Evolutionary conservation across 1,284 basidiomycete genomes (phyloP).

Genomic region (Blastosporella zonata): DNA sequence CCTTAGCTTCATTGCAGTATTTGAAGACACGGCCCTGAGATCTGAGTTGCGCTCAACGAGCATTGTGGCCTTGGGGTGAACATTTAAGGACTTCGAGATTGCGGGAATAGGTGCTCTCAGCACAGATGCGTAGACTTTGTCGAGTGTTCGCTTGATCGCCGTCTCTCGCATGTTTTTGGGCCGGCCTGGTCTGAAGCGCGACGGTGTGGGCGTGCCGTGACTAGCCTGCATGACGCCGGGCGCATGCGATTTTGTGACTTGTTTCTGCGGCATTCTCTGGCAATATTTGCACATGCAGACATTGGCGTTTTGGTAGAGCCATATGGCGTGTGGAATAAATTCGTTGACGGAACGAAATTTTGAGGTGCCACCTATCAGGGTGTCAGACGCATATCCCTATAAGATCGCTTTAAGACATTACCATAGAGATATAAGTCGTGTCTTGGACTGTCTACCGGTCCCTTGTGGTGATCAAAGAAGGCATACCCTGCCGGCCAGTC

Average conservation of each 20-base stretch:
- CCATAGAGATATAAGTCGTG: slow-evolving; percentile 78
- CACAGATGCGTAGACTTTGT: slow-evolving; percentile 54
- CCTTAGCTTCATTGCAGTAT: slow-evolving; percentile 37
- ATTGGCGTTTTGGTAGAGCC: slow-evolving; percentile 67
- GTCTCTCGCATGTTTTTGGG: slow-evolving; percentile 24
- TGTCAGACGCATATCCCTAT: slow-evolving; percentile 2
- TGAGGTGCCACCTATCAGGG: slow-evolving; percentile 32
- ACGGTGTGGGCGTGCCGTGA: slow-evolving; percentile 23
- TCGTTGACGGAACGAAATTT: slow-evolving; percentile 79
- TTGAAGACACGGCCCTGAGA: slow-evolving; percentile 48
- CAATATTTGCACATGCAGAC: slow-evolving; percentile 84
- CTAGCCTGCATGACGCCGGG: slow-evolving; percentile 37
- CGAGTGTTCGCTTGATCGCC: slow-evolving; percentile 24
- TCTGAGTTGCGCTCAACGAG: slow-evolving; percentile 59
- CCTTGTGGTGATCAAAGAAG: slow-evolving; percentile 76
- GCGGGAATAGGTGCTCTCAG: slow-evolving; percentile 45
- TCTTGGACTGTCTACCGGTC: slow-evolving; percentile 47
- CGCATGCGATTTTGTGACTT: slow-evolving; percentile 59
- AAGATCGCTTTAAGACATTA: slow-evolving; percentile 30
- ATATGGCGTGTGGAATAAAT: slow-evolving; percentile 77
- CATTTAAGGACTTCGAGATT: slow-evolving; percentile 32
- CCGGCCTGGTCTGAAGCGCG: slow-evolving; percentile 17
- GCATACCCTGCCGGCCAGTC: slow-evolving; percentile 65
- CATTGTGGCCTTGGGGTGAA: slow-evolving; percentile 44
- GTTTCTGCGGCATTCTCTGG: slow-evolving; percentile 60